These are phyloP conservation scores for Exophiala sideris DNA, from an alignment of 2,329 filamentous ascomycete species.

Conservation along the genomic window DNA sequence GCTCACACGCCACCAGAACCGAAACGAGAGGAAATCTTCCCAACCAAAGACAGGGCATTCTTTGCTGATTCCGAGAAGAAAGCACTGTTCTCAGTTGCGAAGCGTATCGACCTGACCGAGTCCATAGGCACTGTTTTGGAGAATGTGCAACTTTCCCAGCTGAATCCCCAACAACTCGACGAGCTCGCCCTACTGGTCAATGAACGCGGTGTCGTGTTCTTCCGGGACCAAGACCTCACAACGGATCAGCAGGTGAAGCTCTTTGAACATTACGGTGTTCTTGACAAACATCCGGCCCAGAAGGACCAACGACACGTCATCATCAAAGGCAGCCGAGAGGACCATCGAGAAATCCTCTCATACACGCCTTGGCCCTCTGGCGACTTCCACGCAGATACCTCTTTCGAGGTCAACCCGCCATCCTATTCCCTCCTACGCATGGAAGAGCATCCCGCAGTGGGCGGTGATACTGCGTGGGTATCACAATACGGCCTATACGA, in stretches of 20 bases:
- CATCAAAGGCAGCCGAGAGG: constrained; percentile 45
- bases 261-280: constrained; percentile 48
- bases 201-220: constrained; percentile 54
- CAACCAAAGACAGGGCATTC: constrained; percentile 33
- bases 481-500: constrained; percentile 32
- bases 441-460: constrained; percentile 23
- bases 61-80: constrained; percentile 42
- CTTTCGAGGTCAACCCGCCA: constrained; percentile 30
- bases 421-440: constrained; percentile 29
- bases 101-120: constrained; percentile 34
- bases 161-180: constrained; percentile 47
- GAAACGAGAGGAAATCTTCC: constrained; percentile 30
- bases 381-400: constrained; percentile 29
- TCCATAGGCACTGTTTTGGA: constrained; percentile 40
- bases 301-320: constrained; percentile 37
- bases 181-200: constrained; percentile 61
- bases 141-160: constrained; percentile 44
- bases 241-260: constrained; percentile 43
- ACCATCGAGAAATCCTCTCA: constrained; percentile 44
- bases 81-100: constrained; percentile 34
- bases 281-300: constrained; percentile 48
- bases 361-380: constrained; percentile 47
- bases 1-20: constrained; percentile 41
- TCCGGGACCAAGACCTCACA: constrained; percentile 50
- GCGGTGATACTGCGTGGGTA: constrained; percentile 29